These are phyloP conservation scores for Xylaria grammica DNA, from an alignment of 495 filamentous ascomycete species.

Conservation along the genomic window DNA sequence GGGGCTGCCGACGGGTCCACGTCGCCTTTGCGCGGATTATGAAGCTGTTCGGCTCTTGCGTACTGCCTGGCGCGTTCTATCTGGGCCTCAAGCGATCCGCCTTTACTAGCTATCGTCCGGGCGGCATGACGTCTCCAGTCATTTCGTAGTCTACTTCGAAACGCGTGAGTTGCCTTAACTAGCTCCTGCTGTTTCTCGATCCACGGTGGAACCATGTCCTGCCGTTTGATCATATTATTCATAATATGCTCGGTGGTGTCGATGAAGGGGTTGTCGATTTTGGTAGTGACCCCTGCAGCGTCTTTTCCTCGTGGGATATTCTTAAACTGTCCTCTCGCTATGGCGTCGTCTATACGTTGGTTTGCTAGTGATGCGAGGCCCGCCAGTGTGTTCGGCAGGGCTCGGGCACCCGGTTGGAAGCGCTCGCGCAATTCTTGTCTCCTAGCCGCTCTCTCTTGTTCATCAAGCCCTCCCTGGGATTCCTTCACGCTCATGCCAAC, in stretches of 20 bases:
- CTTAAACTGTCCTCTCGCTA: conserved; percentile 89
- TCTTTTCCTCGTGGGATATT: conserved; percentile 83
- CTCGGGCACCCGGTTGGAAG: conserved; percentile 72
- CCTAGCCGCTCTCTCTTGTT: conserved; percentile 72
- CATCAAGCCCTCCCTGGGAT: conserved; percentile 63
- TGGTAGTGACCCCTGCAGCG: conserved; percentile 71
- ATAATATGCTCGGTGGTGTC: conserved; percentile 98
- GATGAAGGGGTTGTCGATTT: conserved; percentile 85
- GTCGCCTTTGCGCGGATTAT: conserved; percentile 55
- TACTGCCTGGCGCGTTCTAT: conserved; percentile 73
- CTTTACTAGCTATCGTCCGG: conserved; percentile 76
- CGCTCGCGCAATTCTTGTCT: conserved; percentile 77
- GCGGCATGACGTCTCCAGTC: conserved; percentile 92
- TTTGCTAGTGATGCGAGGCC: conserved; percentile 87
- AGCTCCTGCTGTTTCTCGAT: conserved; percentile 98
- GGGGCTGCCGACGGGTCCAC: conserved; percentile 54
- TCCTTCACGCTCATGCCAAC: conserved; percentile 55
- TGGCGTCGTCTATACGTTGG: conserved; percentile 92
- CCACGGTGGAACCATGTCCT: conserved; percentile 84
- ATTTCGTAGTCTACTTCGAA: conserved; percentile 72
- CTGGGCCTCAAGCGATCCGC: conserved; percentile 78
- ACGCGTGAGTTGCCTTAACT: conserved; percentile 66
- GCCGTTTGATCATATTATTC: conserved; percentile 97
- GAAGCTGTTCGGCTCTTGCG: conserved; percentile 70
- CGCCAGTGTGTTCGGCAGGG: conserved; percentile 77